Conservation (phyloP, 495 filamentous ascomycete species). For the Xylaria telfairii region DNA sequence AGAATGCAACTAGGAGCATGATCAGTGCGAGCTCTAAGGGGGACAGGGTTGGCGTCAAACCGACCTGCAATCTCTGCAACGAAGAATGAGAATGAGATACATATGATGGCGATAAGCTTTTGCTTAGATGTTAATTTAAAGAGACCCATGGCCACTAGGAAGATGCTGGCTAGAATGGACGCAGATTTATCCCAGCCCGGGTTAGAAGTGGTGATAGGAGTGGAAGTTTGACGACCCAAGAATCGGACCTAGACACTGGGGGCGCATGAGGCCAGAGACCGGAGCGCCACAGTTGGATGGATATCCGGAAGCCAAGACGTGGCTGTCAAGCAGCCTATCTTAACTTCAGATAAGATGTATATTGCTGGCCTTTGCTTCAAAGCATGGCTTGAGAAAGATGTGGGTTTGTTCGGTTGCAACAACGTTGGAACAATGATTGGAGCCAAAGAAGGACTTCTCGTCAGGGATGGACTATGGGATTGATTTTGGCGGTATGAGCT, state of each 20-base stretch:
- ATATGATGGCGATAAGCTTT: slow-evolving; percentile 78
- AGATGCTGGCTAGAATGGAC: not conserved
- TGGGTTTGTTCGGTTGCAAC: slow-evolving; percentile 1
- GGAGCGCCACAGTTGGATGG: not conserved
- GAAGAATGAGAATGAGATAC: slow-evolving; percentile 84
- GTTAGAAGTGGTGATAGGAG: not conserved
- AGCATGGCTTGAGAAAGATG: not conserved
- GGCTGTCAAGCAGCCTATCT: not conserved
- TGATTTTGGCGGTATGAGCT: not conserved
- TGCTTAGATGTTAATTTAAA: slow-evolving; percentile 45
- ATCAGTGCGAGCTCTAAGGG: slow-evolving; percentile 9
- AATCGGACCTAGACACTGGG: not conserved
- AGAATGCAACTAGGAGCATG: slow-evolving; percentile 67
- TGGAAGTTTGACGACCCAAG: not conserved
- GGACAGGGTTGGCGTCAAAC: slow-evolving; percentile 22
- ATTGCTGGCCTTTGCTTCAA: not conserved
- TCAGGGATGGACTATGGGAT: not conserved
- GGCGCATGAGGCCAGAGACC: not conserved
- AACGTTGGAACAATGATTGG: not conserved
- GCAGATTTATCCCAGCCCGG: not conserved
- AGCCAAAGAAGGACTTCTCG: not conserved
- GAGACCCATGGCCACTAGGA: not conserved
- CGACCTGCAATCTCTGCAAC: slow-evolving; percentile 75
- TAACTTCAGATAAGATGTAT: slow-evolving; percentile 3
- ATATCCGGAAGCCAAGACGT: not conserved